Conservation (phyloP, 2,329 filamentous ascomycete species). For the Scytalidium lignicola region DNA sequence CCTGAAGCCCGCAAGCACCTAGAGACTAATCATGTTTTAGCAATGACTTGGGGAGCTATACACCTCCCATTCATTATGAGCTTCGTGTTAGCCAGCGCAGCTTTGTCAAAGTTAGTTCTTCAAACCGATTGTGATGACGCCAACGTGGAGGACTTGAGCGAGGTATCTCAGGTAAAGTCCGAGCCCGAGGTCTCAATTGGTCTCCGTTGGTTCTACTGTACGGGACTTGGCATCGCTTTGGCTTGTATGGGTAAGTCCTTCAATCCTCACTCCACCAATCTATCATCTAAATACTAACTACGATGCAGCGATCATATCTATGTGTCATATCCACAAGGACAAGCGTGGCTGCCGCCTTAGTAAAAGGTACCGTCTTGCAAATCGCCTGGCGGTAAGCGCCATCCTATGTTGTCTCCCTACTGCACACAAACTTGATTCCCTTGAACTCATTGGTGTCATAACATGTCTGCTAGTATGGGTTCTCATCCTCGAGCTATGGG, state of each 20-base stretch:
- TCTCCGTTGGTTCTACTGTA: constrained; percentile 59
- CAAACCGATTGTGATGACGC: constrained; percentile 48
- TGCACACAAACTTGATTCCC: constrained; percentile 38
- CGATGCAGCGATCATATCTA: constrained; percentile 40
- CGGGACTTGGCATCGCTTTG: constrained; percentile 52
- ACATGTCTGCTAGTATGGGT: constrained; percentile 41
- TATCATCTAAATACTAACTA: background rate
- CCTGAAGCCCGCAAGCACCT: background rate
- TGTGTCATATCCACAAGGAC: constrained; percentile 51
- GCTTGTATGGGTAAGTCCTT: constrained; percentile 39
- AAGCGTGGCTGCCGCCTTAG: constrained; percentile 42
- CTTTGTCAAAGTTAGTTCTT: constrained; percentile 53
- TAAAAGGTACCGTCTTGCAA: constrained; percentile 45
- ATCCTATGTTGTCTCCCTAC: constrained; percentile 51
- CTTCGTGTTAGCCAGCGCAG: constrained; percentile 54
- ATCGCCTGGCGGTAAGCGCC: constrained; percentile 44
- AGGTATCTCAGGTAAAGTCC: constrained; percentile 43
- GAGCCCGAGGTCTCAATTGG: constrained; percentile 45
- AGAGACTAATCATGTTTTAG: constrained; percentile 23
- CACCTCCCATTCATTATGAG: constrained; percentile 60
- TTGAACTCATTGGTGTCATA: constrained; percentile 41
- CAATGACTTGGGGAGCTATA: constrained; percentile 48
- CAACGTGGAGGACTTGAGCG: constrained; percentile 43
- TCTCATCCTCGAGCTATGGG: constrained; percentile 44
- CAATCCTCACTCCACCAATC: background rate